A percentile compares a stretch with the other conserved stretches of the same genome.
Evolutionary conservation across 768 basidiomycete species (phyloP).

Genomic region (Phanerodontia chrysosporium): DNA sequence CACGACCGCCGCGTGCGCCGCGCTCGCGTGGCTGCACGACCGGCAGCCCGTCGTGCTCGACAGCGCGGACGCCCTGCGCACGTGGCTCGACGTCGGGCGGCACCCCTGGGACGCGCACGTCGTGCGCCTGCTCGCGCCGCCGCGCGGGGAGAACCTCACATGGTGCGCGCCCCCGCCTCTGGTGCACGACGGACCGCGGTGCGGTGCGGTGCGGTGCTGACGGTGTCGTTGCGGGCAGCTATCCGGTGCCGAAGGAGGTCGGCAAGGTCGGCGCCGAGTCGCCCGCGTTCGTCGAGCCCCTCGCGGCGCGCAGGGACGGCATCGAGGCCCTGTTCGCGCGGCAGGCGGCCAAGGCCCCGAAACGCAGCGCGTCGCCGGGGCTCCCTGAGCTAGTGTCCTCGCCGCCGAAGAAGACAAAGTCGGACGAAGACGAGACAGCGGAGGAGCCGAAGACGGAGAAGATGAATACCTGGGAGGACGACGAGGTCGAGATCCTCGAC

Average conservation of each 20-base stretch:
- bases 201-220: background rate
- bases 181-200: too few relatives aligned
- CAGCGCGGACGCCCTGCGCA: constrained; percentile 48
- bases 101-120: constrained; percentile 62
- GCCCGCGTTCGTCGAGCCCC: constrained; percentile 74
- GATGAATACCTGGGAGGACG: constrained; percentile 22
- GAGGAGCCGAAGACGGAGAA: constrained; percentile 12
- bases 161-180: constrained; percentile 46
- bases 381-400: too few relatives aligned
- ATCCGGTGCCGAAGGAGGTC: constrained; percentile 84
- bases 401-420: background rate
- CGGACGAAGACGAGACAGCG: background rate
- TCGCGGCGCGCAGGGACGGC: constrained; percentile 77
- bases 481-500: constrained; percentile 20
- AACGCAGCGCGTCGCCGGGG: constrained; percentile 24
- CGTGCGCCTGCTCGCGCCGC: constrained; percentile 56
- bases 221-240: constrained; percentile 40
- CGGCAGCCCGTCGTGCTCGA: constrained; percentile 82
- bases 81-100: constrained; percentile 79
- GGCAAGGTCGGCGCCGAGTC: constrained; percentile 89
- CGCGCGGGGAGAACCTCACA: constrained; percentile 53
- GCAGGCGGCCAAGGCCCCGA: constrained; percentile 32
- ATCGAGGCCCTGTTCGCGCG: constrained; percentile 80
- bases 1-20: constrained; percentile 70
- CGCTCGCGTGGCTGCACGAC: constrained; percentile 86